Evolutionary conservation across 177 flowering plant species (phyloP).

Genomic region (Vitis hybrid): DNA sequence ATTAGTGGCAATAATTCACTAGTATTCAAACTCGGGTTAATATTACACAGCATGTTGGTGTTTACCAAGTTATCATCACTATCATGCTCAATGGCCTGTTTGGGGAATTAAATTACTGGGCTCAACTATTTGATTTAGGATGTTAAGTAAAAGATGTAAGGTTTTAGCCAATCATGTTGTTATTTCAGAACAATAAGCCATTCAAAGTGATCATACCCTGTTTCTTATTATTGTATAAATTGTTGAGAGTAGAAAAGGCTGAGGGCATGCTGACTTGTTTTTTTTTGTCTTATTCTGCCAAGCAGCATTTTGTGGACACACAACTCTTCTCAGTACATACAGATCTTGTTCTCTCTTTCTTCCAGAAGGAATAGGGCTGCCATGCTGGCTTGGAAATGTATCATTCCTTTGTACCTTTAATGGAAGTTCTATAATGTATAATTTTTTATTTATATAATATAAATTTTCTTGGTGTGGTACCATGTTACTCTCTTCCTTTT

Average conservation of each 20-base stretch:
- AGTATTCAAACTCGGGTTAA: too few species aligned
- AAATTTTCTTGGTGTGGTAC: neutral
- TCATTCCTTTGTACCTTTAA: constrained; percentile 20
- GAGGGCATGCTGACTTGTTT: constrained; percentile 10
- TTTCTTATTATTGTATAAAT: neutral
- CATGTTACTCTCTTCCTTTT: neutral
- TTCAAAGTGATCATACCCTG: neutral
- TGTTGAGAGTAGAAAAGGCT: neutral
- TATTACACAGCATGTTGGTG: too few species aligned
- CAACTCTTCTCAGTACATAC: constrained; percentile 99
- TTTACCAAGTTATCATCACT: too few species aligned
- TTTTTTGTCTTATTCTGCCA: neutral
- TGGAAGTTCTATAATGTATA: constrained; percentile 29
- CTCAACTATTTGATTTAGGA: too few species aligned
- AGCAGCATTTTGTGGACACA: constrained; percentile 90
- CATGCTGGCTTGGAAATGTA: constrained; percentile 13
- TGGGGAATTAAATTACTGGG: too few species aligned
- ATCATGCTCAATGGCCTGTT: too few species aligned
- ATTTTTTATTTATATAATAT: neutral
- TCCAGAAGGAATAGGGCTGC: constrained; percentile 72
- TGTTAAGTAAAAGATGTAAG: too few species aligned
- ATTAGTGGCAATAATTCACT: too few species aligned
- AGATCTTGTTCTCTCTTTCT: constrained; percentile 90
- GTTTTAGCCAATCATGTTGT: too few species aligned
- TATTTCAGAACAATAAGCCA: neutral